Percentiles rank a stretch among this genome's conserved stretches.
These are phyloP conservation scores for Gracilariopsis chorda DNA, from an alignment of 23 red algal species.

Conservation along the genomic window DNA sequence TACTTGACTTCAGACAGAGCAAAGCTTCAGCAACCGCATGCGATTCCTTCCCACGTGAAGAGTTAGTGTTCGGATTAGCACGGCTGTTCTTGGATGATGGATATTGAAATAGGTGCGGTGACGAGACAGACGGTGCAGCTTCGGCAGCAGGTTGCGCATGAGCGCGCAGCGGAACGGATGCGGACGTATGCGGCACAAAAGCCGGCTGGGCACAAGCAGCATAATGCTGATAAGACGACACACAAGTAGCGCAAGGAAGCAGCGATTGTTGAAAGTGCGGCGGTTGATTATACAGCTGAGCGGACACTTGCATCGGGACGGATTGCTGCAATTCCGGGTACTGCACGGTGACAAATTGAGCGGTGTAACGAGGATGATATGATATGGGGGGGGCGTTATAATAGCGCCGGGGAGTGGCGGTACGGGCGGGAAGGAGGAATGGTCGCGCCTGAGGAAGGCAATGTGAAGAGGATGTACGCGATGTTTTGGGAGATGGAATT, in stretches of 20 bases:
- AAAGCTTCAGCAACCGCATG: constrained; percentile 13
- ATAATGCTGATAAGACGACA: not conserved
- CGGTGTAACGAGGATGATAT: too few relatives aligned
- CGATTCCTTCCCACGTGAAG: not conserved
- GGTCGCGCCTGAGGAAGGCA: not conserved
- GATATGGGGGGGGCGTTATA: too few relatives aligned
- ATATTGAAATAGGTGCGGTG: not conserved
- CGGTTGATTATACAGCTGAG: not conserved
- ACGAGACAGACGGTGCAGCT: not conserved
- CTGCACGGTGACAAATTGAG: not conserved
- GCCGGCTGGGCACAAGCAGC: not conserved
- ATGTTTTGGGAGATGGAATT: not conserved
- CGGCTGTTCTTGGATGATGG: not conserved
- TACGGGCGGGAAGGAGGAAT: not conserved
- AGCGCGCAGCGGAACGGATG: not conserved
- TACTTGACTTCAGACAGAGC: not conserved
- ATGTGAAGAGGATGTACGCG: not conserved
- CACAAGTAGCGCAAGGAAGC: not conserved
- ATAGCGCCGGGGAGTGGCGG: too few relatives aligned
- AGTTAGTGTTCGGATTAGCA: not conserved
- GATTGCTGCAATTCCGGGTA: not conserved
- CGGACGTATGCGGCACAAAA: not conserved
- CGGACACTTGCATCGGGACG: not conserved
- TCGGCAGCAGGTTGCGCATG: not conserved
- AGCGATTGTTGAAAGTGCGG: not conserved